phyloP scores from a whole-genome alignment of 108 stramenopile genomes.

The Schizochytrium sp. region DNA sequence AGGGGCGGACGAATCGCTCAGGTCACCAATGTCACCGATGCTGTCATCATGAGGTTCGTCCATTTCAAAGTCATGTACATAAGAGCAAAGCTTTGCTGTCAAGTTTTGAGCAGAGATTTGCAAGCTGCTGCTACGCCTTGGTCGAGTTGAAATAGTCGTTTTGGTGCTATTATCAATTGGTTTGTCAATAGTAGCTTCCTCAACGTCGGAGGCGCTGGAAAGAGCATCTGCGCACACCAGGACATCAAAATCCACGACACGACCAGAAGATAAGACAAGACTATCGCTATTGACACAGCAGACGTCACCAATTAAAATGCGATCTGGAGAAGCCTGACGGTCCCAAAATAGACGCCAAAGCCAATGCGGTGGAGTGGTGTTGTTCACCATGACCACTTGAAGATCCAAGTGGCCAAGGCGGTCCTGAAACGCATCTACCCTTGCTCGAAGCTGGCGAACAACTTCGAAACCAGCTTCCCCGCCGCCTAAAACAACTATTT shows the following conservation, averaged over 20 bases:
- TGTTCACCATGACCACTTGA: neutral
- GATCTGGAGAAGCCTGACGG: neutral
- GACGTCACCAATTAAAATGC: neutral
- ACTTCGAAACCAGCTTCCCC: conserved; percentile 8
- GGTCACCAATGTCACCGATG: no score
- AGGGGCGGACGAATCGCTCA: neutral
- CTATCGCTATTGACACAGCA: neutral
- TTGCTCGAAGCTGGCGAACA: neutral
- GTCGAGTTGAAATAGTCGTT: no score
- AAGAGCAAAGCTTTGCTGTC: no score
- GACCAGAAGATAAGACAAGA: conserved; percentile 2
- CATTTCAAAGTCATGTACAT: no score
- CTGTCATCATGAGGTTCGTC: no score
- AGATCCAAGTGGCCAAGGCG: neutral
- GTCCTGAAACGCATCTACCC: neutral
- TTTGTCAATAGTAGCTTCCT: neutral
- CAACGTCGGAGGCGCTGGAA: neutral
- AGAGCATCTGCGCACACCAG: neutral
- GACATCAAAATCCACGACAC: neutral
- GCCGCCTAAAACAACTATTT: neutral
- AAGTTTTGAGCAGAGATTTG: no score
- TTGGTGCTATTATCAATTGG: neutral
- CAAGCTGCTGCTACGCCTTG: no score
- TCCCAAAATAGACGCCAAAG: conserved; percentile 16
- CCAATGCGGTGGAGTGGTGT: neutral